A percentile compares a stretch with the other conserved stretches of the same genome.
phyloP scores from a whole-genome alignment of 306 rosid genomes.

The Cucumis cinereus region DNA sequence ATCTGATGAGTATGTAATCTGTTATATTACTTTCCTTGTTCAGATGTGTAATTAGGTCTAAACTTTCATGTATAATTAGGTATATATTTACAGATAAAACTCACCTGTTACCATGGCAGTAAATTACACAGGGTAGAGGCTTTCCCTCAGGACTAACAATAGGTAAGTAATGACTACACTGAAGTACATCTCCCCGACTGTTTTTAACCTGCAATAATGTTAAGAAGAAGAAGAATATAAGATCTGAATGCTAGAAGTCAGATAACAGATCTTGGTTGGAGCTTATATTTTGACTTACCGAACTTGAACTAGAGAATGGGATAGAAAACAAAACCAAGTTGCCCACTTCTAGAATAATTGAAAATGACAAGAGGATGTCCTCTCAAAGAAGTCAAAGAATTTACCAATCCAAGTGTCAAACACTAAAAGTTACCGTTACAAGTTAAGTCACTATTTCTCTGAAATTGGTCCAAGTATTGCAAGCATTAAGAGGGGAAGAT shows the following conservation, averaged over 20 bases:
- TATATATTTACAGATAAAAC: not conserved
- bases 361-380: not conserved
- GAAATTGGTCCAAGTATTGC: not conserved
- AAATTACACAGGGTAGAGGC: conserved; percentile 91
- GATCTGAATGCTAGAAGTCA: not conserved
- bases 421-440: not conserved
- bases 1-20: not conserved
- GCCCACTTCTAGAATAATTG: not conserved
- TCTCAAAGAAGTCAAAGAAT: not conserved
- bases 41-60: not conserved
- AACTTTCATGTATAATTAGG: not conserved
- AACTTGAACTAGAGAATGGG: not conserved
- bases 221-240: not conserved
- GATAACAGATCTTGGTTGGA: not conserved
- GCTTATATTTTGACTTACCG: not conserved
- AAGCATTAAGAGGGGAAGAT: not conserved
- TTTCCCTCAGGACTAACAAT: conserved; percentile 81
- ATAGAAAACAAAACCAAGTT: not conserved
- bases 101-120: conserved; percentile 98
- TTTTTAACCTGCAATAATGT: conserved; percentile 53
- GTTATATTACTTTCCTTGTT: not conserved
- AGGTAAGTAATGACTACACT: conserved; percentile 83
- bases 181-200: conserved; percentile 71
- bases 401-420: not conserved
- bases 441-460: not conserved